Conservation (phyloP, 2,329 filamentous ascomycete species). For the Onygenales sp. region DNA sequence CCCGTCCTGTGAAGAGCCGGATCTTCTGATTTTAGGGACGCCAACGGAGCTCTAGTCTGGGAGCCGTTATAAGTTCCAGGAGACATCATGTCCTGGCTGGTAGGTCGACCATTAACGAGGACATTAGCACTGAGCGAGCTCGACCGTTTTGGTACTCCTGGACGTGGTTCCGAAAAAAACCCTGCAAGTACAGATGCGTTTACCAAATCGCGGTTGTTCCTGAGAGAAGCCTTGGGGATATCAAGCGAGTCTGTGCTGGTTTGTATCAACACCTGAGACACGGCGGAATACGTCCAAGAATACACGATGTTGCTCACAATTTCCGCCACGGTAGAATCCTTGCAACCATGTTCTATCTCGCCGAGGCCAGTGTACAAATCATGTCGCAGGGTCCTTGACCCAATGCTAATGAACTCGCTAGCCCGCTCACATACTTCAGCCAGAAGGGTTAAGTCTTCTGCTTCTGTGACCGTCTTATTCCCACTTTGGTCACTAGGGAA, state of each 20-base stretch:
- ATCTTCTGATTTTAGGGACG: conserved; percentile 31
- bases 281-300: conserved; percentile 37
- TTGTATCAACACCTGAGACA: conserved; percentile 34
- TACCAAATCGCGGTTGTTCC: conserved; percentile 17
- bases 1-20: conserved; percentile 42
- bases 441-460: conserved; percentile 69
- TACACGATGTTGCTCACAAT: conserved; percentile 39
- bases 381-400: conserved; percentile 67
- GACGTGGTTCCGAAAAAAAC: conserved; percentile 15
- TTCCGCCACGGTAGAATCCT: conserved; percentile 15
- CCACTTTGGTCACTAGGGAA: conserved; percentile 22
- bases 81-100: conserved; percentile 21
- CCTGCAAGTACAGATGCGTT: conserved; percentile 14
- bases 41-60: conserved; percentile 37
- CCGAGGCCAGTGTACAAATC: conserved; percentile 61
- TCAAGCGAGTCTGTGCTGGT: conserved; percentile 28
- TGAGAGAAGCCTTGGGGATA: conserved; percentile 28
- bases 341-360: conserved; percentile 27
- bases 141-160: conserved; percentile 27
- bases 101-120: conserved; percentile 11
- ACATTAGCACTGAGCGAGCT: conserved; percentile 15
- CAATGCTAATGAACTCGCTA: conserved; percentile 72
- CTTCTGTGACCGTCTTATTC: conserved; percentile 47
- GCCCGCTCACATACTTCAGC: conserved; percentile 78
- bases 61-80: conserved; percentile 22